Evolutionary conservation across 2,329 filamentous ascomycete genomes (phyloP).

Genomic region (Tolypocladium inflatum): DNA sequence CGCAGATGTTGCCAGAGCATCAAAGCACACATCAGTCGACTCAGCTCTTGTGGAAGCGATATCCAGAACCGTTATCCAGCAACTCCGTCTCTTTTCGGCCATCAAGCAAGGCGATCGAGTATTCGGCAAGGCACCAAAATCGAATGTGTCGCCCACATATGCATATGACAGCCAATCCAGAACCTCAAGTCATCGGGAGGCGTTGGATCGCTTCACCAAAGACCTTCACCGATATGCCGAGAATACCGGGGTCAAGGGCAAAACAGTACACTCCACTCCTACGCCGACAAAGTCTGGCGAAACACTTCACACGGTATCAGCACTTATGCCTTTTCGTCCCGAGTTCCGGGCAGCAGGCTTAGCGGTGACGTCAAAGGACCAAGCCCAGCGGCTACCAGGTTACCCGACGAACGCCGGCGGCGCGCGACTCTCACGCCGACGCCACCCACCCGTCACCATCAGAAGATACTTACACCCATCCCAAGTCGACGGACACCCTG

Average conservation of each 20-base stretch:
- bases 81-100: conserved; percentile 29
- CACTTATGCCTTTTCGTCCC: conserved; percentile 41
- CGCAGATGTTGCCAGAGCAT: conserved; percentile 6
- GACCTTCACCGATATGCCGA: conserved; percentile 21
- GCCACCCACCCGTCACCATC: not conserved
- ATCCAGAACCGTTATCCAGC: conserved; percentile 34
- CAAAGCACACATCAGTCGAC: conserved; percentile 24
- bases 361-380: conserved; percentile 41
- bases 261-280: conserved; percentile 27
- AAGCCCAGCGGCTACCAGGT: conserved; percentile 25
- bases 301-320: conserved; percentile 41
- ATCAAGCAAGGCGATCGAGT: conserved; percentile 6
- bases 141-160: conserved; percentile 1
- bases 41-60: conserved; percentile 33
- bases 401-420: conserved; percentile 9
- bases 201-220: conserved; percentile 25
- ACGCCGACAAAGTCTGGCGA: conserved; percentile 28
- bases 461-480: conserved; percentile 5
- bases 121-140: not conserved
- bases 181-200: conserved; percentile 32
- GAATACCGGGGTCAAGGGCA: conserved; percentile 25
- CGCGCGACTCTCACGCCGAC: conserved; percentile 3
- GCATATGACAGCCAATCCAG: conserved; percentile 20
- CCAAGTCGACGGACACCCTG: conserved; percentile 20
- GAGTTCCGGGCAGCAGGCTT: conserved; percentile 45